Evolutionary conservation across 257 asterid species (phyloP), one percentile per base, ranked within the genome.

Genomic region (Salvia miltiorrhiza): DNA sequence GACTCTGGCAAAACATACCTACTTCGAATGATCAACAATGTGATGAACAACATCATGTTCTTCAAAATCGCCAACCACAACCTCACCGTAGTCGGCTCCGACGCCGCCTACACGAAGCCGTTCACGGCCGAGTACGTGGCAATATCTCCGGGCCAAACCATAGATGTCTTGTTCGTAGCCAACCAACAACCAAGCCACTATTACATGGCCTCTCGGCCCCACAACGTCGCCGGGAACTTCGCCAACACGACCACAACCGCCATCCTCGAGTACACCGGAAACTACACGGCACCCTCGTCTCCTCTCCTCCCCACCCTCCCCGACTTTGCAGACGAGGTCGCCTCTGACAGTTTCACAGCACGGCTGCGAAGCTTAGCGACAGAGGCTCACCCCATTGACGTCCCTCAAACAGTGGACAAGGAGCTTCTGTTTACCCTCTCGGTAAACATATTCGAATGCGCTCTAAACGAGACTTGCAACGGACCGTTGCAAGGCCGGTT

Each of bases 71-170:
- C 90, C 19, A 76, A 78, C 40, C 94, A 87, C 57, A 74, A 62
- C 28, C 3, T 87, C 54, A 87, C 89, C 0, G 67, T 87, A 1
- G 89, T 87, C 4, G 90, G 90, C 49, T 30, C 90, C 1, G 95
- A 87, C 61, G 89, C 81, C 2, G 67, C 76, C 63, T 87, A 87
- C 74, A 74, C 81, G 2, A 87, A 79, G 63, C 85, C 84, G 7
- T 57, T 82, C 3, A 74, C 9, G 1, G 76, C 70, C 1, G 76
- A 76, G n/a, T 81, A 83, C 65, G 60, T 87, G 8, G 73, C 81
- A 0, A 87, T 85, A 4, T 63, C 89, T 2, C 94, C 94, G 0
- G 94, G 94, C 0, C 86, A 87, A 62, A 87, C 94, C 52, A 71
- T 85, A 11, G 94, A 87, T 24, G 65, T 81, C 76, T 59, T 87